Evolutionary conservation across 441 rosid species (phyloP).

Genomic region (Populus tomentosa): DNA sequence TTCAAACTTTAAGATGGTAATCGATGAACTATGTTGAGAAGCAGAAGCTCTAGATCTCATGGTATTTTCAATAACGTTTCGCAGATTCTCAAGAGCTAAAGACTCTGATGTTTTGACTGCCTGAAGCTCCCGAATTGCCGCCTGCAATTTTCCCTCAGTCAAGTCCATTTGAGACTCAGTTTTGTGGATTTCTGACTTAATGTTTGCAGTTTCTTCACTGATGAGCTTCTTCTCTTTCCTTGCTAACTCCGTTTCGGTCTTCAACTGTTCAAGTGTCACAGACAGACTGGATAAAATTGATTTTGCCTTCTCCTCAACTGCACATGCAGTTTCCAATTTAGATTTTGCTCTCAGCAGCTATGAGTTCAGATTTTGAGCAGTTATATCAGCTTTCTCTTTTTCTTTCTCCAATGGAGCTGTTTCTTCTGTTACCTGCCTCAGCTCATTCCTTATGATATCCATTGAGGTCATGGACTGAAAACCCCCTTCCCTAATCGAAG

Average conservation of each 20-base stretch:
- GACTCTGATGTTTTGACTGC: slow-evolving; percentile 52
- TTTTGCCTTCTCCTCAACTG: slow-evolving; percentile 51
- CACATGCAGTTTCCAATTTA: slow-evolving; percentile 45
- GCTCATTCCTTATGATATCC: slow-evolving; percentile 65
- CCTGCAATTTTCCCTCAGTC: slow-evolving; percentile 50
- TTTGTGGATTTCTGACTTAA: slow-evolving; percentile 44
- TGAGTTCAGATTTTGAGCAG: slow-evolving; percentile 50
- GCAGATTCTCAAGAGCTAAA: slow-evolving; percentile 49
- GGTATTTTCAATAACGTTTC: slow-evolving; percentile 38
- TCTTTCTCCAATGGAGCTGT: slow-evolving; percentile 34
- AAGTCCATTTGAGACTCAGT: slow-evolving; percentile 45
- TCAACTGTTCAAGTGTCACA: slow-evolving; percentile 53
- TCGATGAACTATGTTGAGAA: slow-evolving; percentile 36
- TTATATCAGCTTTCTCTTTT: slow-evolving; percentile 43
- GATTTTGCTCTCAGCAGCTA: slow-evolving; percentile 77
- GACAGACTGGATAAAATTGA: slow-evolving; percentile 45
- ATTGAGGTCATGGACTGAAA: slow-evolving; percentile 58
- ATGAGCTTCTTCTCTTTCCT: slow-evolving; percentile 49
- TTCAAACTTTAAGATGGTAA: slow-evolving; percentile 72
- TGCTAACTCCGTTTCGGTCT: slow-evolving; percentile 51
- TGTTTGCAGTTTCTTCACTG: slow-evolving; percentile 38
- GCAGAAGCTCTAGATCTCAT: slow-evolving; percentile 44
- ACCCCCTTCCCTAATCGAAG: slow-evolving; percentile 43
- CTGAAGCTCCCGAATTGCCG: slow-evolving; percentile 58
- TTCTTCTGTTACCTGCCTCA: slow-evolving; percentile 46